phyloP scores from a whole-genome alignment of 345 rosid species.

The Camelina hispida region DNA sequence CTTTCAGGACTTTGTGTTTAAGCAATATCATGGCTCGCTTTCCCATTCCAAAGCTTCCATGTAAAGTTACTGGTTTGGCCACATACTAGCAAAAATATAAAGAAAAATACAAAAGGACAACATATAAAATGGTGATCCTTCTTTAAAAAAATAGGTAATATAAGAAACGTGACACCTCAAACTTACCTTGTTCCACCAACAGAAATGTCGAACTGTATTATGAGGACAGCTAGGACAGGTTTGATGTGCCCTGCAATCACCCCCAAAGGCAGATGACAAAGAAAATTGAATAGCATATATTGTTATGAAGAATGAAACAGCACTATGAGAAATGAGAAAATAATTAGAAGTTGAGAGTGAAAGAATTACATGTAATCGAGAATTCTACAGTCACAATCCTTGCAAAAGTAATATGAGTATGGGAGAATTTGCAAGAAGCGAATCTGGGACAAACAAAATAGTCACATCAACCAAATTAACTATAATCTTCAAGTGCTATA shows the following conservation, averaged over 20 bases:
- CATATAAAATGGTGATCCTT: conserved; percentile 11
- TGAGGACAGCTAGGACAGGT: conserved; percentile 78
- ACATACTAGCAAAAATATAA: conserved; percentile 55
- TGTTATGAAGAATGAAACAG: conserved; percentile 14
- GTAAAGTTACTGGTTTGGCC: conserved; percentile 69
- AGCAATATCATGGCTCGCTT: conserved; percentile 89
- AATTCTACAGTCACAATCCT: conserved; percentile 87
- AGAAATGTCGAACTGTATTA: conserved; percentile 85
- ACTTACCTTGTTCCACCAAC: conserved; percentile 99
- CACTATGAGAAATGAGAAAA: neutral
- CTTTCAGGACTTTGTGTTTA: conserved; percentile 77
- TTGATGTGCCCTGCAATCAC: conserved; percentile 55
- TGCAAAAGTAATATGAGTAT: conserved; percentile 92
- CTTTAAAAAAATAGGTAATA: conserved; percentile 4
- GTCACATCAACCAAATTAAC: conserved; percentile 26
- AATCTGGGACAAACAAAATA: conserved; percentile 59
- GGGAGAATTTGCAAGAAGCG: conserved; percentile 89
- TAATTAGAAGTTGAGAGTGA: conserved; percentile 4
- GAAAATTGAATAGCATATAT: neutral
- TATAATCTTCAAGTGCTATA: conserved; percentile 28
- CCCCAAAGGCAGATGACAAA: conserved; percentile 17
- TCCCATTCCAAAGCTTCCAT: conserved; percentile 55
- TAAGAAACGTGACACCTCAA: conserved; percentile 1
- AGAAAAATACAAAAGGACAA: conserved; percentile 13
- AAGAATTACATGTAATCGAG: conserved; percentile 80